These are phyloP conservation scores for Podospora fimiseda DNA, from an alignment of 495 filamentous ascomycete genomes.

Conservation along the genomic window DNA sequence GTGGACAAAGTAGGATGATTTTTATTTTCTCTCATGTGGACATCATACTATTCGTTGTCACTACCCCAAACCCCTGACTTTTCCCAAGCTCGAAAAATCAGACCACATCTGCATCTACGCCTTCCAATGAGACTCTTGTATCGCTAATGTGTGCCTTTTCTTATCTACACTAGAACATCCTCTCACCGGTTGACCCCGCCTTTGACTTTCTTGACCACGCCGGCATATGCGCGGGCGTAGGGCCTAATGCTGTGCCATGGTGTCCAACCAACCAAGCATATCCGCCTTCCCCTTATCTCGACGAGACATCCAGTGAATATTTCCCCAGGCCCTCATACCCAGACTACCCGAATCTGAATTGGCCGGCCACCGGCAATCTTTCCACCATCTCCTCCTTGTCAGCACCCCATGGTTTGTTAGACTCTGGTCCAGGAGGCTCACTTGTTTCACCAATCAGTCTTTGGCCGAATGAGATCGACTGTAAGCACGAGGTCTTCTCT, in stretches of 20 bases:
- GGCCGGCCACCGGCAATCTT: neutral
- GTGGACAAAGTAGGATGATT: neutral
- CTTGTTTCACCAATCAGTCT: neutral
- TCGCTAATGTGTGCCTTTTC: neutral
- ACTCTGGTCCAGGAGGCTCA: neutral
- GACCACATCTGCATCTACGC: neutral
- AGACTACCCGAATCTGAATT: neutral
- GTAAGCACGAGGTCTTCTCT: neutral
- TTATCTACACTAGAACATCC: no score
- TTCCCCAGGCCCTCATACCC: neutral
- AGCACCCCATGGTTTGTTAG: neutral
- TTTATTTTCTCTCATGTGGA: neutral
- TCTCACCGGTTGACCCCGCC: neutral
- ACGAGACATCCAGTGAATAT: constrained; percentile 3
- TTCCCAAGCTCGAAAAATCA: neutral
- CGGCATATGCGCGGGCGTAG: neutral
- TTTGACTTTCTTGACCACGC: neutral
- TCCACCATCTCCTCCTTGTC: neutral
- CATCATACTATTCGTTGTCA: neutral
- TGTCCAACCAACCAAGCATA: constrained; percentile 3
- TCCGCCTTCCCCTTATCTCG: constrained; percentile 3
- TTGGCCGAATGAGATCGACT: constrained; percentile 2
- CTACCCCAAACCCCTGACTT: neutral
- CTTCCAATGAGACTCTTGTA: neutral
- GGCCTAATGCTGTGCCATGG: constrained; percentile 3